Conservation (phyloP, 352 stramenopile species). For the Thraustotheca clavata region DNA sequence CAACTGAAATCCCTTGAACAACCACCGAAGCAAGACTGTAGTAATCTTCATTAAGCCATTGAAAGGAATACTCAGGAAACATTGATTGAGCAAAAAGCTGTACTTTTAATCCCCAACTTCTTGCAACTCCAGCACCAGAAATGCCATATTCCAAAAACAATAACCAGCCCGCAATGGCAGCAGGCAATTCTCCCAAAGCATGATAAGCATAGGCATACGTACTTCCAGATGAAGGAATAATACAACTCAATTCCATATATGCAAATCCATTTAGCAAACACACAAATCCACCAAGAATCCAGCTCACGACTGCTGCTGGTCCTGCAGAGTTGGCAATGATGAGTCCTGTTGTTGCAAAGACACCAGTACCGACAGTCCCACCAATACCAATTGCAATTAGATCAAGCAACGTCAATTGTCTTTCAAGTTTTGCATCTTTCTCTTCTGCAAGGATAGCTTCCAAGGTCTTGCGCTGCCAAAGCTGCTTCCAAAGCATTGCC, state of each 20-base stretch:
- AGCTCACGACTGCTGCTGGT: conserved; percentile 69
- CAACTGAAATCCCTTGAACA: conserved; percentile 28
- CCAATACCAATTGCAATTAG: conserved; percentile 86
- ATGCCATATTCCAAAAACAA: conserved; percentile 87
- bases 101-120: conserved; percentile 68
- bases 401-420: conserved; percentile 79
- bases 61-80: background rate
- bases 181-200: conserved; percentile 54
- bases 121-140: conserved; percentile 44
- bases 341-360: conserved; percentile 76
- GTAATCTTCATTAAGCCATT: conserved; percentile 20
- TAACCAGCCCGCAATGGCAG: conserved; percentile 55
- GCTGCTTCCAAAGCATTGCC: background rate
- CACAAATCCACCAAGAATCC: conserved; percentile 36
- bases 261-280: conserved; percentile 34
- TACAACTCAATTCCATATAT: conserved; percentile 40
- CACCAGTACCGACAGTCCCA: conserved; percentile 80
- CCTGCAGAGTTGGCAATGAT: conserved; percentile 74
- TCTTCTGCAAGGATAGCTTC: conserved; percentile 64
- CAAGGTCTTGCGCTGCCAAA: conserved; percentile 35
- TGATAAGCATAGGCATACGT: conserved; percentile 68
- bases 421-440: conserved; percentile 43
- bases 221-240: conserved; percentile 42
- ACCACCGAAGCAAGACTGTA: conserved; percentile 27
- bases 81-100: conserved; percentile 2